Percentiles rank a stretch among this genome's conserved stretches.
These are phyloP conservation scores for Schoenoplectus triqueter DNA, from an alignment of 202 grass and related monocot species.

Conservation along the genomic window DNA sequence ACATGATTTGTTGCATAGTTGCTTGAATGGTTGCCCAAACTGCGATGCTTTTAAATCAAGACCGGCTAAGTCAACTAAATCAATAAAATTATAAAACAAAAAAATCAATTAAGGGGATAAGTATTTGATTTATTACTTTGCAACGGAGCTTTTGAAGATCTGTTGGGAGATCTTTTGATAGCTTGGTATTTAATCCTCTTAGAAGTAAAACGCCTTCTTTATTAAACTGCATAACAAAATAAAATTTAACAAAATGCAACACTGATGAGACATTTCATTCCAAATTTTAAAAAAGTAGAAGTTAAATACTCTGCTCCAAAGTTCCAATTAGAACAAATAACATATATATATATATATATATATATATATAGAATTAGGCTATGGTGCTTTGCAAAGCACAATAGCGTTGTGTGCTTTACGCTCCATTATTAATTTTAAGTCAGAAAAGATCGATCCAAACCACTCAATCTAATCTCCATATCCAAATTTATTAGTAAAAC, in stretches of 20 bases:
- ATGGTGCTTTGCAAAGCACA: no score
- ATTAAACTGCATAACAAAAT: conserved; percentile 43
- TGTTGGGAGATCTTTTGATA: conserved; percentile 52
- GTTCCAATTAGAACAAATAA: neutral
- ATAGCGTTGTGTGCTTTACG: no score
- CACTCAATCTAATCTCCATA: no score
- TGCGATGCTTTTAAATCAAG: no score
- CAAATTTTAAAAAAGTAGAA: neutral
- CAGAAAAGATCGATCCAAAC: no score
- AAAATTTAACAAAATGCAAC: neutral
- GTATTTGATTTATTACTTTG: conserved; percentile 41
- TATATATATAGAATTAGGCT: no score
- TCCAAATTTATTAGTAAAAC: no score
- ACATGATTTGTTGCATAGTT: no score
- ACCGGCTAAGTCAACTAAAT: no score
- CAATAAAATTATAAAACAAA: neutral
- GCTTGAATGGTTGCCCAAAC: no score
- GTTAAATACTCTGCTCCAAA: neutral
- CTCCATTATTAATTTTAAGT: no score
- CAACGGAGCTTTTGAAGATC: conserved; percentile 64
- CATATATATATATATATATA: no score
- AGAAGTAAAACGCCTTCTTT: conserved; percentile 60
- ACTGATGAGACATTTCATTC: neutral
- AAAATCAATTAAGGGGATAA: neutral
- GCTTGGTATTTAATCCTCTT: conserved; percentile 54